Conservation (phyloP, 2,329 filamentous ascomycete species). For the Diaporthe batatas region DNA sequence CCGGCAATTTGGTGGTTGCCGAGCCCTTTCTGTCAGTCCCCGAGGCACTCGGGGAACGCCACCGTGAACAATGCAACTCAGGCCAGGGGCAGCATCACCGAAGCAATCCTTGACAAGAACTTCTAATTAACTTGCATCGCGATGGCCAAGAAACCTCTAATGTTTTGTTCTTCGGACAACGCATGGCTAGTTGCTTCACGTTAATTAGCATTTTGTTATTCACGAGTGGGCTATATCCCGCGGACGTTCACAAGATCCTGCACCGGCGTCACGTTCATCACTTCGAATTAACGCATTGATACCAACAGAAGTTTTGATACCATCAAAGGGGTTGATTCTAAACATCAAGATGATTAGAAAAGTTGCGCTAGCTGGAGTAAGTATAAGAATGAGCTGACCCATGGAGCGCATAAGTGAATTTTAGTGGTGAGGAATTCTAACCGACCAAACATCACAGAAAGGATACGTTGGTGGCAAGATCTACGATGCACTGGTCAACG, state of each 20-base stretch:
- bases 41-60: constrained; percentile 15
- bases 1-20: constrained; percentile 7
- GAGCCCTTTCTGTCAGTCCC: background rate
- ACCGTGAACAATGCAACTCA: background rate
- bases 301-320: background rate
- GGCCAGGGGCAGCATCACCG: background rate
- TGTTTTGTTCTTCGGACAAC: background rate
- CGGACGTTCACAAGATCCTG: background rate
- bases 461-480: constrained; percentile 16
- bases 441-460: background rate
- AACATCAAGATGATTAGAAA: constrained; percentile 6
- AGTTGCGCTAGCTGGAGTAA: constrained; percentile 9
- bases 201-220: background rate
- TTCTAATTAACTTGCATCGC: background rate
- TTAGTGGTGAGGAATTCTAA: background rate
- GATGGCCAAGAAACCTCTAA: background rate
- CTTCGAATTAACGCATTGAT: background rate
- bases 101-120: background rate
- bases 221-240: background rate
- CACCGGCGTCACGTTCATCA: background rate
- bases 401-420: background rate
- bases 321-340: background rate
- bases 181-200: background rate
- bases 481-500: constrained; percentile 15
- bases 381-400: background rate